Evolutionary conservation across 176 grass and related monocot genomes (phyloP), one percentile per base, ranked within the genome.

Genomic region (Aegilops umbellulata): DNA sequence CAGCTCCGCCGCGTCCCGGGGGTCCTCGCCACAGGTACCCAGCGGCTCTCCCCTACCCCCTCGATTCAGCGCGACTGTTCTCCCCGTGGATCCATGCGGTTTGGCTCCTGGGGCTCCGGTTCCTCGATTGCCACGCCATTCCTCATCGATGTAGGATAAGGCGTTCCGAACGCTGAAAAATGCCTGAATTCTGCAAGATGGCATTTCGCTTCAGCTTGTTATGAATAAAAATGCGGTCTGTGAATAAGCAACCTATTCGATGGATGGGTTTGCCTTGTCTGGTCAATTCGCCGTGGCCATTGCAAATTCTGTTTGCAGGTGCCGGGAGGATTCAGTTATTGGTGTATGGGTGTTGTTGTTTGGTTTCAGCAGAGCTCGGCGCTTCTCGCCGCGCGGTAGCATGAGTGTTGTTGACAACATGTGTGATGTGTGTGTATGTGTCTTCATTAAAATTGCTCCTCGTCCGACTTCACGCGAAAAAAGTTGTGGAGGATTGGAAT

Each of bases 21-120:
- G 49, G 96, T 98, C 44, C 90, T 98, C 76, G 90, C 93, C 68
- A 91, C 96, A 46, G 96, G 96, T 95, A 83, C 22, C 22, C 0
- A 55, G 17, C 49, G 16, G 8, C 53, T 58, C 9, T 51, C 14
- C 29, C 22, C 24, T 1, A 4, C n/a, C 9, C 4, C 7, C 16
- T 5, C 5, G 5, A 53, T 15, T 16, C 49, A 2, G 49, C 16
- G 16, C 49, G 5, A 16, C 15, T 2, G 16, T 6, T 16, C 49
- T 53, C 49, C 16, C 16, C 16, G 49, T 31, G 19, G 61, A 23
- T 77, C 53, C 19, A 26, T 30, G 8, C 8, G 10, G 11, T 9
- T 8, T 75, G 15, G 39, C 0, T 13, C 11, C 14, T 9, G 76
- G 58, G 60, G 35, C 25, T 46, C 26, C n/a, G 29, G 46, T 41